phyloP scores from a whole-genome alignment of 1,284 basidiomycete species.

The Pholiota adiposa region DNA sequence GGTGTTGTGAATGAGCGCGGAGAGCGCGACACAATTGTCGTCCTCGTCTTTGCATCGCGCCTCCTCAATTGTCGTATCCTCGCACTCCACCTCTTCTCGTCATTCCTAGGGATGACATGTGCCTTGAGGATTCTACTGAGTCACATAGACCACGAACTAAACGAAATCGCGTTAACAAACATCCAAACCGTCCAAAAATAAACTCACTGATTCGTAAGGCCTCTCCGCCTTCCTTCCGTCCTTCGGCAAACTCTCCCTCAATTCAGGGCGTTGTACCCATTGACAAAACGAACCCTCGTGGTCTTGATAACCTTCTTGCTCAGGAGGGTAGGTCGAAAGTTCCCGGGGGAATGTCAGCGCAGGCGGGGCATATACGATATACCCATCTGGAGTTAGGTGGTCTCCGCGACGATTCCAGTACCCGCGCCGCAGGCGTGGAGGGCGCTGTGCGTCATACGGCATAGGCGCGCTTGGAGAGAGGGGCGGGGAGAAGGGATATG shows the following conservation, averaged over 20 bases:
- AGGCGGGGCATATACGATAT: constrained; percentile 65
- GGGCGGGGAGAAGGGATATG: constrained; percentile 17
- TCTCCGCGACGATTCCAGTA: constrained; percentile 75
- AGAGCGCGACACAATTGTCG: too few species aligned
- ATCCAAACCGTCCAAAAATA: neutral
- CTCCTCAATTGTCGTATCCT: too few species aligned
- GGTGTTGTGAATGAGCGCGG: too few species aligned
- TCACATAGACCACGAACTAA: neutral
- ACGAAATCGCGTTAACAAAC: neutral
- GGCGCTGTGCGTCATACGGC: constrained; percentile 11
- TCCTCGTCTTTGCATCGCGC: too few species aligned
- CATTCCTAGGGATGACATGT: neutral
- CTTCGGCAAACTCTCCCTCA: constrained; percentile 58
- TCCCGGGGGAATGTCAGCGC: constrained; percentile 57
- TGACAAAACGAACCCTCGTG: constrained; percentile 46
- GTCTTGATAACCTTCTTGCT: constrained; percentile 55
- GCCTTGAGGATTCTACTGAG: neutral
- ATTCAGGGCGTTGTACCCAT: constrained; percentile 55
- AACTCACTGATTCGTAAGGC: constrained; percentile 59
- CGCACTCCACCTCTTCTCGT: neutral
- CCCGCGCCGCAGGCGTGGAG: constrained; percentile 48
- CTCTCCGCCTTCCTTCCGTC: constrained; percentile 53
- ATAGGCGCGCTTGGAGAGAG: constrained; percentile 15
- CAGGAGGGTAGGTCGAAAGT: constrained; percentile 62
- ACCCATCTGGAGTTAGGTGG: constrained; percentile 56